These are phyloP conservation scores for Alternaria angustiovoidea DNA, from an alignment of 2,329 filamentous ascomycete genomes.

Conservation along the genomic window DNA sequence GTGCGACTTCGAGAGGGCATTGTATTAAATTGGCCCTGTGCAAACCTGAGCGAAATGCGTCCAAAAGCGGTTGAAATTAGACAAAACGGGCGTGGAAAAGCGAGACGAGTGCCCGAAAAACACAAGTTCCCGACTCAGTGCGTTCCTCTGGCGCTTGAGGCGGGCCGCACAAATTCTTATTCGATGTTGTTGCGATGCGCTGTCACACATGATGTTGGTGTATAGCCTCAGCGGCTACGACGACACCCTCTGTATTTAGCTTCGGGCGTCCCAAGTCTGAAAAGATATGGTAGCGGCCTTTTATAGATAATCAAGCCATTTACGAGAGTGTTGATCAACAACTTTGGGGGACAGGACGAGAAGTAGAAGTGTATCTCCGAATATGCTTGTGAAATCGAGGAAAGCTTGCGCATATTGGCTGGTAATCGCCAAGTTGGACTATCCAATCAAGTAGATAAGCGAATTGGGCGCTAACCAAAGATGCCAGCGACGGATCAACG, in stretches of 20 bases:
- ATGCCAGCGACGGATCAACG: neutral
- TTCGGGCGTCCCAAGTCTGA: neutral
- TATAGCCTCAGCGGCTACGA: conserved; percentile 24
- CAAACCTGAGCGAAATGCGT: neutral
- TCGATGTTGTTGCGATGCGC: conserved; percentile 8
- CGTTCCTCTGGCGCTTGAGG: conserved; percentile 5
- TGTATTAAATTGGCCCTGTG: neutral
- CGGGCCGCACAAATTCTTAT: neutral
- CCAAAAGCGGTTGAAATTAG: neutral
- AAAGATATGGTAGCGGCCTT: neutral
- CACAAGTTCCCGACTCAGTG: neutral
- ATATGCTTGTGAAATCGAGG: neutral
- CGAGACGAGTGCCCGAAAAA: neutral
- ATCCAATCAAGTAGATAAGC: neutral
- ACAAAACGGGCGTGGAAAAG: neutral
- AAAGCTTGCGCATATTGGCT: neutral
- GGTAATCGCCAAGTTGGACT: neutral
- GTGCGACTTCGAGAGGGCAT: neutral
- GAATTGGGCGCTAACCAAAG: neutral
- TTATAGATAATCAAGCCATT: neutral
- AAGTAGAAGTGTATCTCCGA: neutral
- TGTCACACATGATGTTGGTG: conserved; percentile 17
- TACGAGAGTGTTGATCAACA: neutral
- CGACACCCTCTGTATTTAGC: conserved; percentile 11
- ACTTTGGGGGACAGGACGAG: too few species aligned